Evolutionary conservation across 345 rosid species (phyloP).

Genomic region (Mallotus nudiflorus): DNA sequence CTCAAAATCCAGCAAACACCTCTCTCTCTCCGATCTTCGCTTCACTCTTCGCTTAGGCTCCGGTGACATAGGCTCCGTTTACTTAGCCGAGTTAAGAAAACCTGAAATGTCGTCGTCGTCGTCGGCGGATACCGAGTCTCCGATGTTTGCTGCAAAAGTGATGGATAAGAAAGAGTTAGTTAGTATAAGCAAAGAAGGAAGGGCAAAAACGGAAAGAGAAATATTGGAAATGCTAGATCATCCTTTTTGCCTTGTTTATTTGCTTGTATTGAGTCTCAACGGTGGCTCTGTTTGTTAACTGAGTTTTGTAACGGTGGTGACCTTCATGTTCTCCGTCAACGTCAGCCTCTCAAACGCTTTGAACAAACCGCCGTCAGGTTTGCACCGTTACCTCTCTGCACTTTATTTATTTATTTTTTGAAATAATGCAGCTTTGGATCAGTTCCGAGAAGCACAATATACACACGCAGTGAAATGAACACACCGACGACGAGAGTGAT

Average conservation of each 20-base stretch:
- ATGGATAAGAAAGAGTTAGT: slow-evolving; percentile 94
- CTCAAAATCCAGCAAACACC: slow-evolving; percentile 20
- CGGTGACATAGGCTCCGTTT: slow-evolving; percentile 94
- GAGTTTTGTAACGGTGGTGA: slow-evolving; percentile 99
- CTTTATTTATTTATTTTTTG: background rate
- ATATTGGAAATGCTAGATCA: slow-evolving; percentile 81
- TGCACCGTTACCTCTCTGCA: background rate
- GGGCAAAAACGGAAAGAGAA: slow-evolving; percentile 83
- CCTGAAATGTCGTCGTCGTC: slow-evolving; percentile 17
- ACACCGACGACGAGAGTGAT: slow-evolving; percentile 22
- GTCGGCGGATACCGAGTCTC: background rate
- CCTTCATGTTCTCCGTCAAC: slow-evolving; percentile 94
- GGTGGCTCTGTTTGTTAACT: slow-evolving; percentile 83
- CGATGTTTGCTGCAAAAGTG: slow-evolving; percentile 69
- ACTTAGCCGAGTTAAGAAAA: slow-evolving; percentile 66
- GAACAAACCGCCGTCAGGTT: slow-evolving; percentile 89
- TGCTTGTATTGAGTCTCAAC: slow-evolving; percentile 68
- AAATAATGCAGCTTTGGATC: background rate
- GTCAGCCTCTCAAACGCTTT: slow-evolving; percentile 71
- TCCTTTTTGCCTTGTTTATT: slow-evolving; percentile 83
- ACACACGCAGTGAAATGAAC: too few relatives aligned
- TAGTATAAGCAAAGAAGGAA: slow-evolving; percentile 72
- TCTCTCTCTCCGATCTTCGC: slow-evolving; percentile 70
- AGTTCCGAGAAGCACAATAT: background rate
- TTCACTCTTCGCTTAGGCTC: slow-evolving; percentile 86